phyloP scores from a whole-genome alignment of 2,329 filamentous ascomycete genomes.

The Elsinoe fawcettii region DNA sequence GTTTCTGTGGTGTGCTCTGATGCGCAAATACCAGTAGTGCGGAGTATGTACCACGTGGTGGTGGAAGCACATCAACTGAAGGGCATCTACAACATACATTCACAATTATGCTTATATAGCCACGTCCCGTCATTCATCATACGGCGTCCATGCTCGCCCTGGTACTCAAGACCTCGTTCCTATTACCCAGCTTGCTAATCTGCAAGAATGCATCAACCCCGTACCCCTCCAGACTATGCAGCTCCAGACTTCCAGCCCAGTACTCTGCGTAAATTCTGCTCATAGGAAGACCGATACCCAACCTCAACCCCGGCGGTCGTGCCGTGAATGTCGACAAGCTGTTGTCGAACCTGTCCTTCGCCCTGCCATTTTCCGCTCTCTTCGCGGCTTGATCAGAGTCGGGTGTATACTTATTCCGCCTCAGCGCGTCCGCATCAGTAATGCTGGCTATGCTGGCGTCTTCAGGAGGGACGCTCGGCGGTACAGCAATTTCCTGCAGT shows the following conservation, averaged over 20 bases:
- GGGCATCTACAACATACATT: neutral
- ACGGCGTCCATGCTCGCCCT: conserved; percentile 46
- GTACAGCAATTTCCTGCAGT: conserved; percentile 68
- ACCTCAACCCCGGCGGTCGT: conserved; percentile 73
- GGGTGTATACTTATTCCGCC: conserved; percentile 16
- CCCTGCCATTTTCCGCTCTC: neutral
- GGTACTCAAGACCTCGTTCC: conserved; percentile 82
- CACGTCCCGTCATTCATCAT: conserved; percentile 18
- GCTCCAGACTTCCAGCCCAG: conserved; percentile 85
- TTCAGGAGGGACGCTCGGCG: conserved; percentile 10
- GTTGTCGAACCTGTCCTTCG: conserved; percentile 39
- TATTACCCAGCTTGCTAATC: conserved; percentile 93
- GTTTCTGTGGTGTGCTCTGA: too few relatives aligned
- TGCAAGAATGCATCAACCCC: conserved; percentile 93
- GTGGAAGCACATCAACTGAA: too few relatives aligned
- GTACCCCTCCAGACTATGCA: conserved; percentile 91
- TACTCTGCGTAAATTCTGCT: conserved; percentile 95
- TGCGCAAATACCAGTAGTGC: too few relatives aligned
- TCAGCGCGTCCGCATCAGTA: neutral
- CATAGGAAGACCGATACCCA: conserved; percentile 90
- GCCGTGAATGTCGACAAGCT: conserved; percentile 75
- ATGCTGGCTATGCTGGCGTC: neutral
- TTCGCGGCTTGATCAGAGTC: neutral
- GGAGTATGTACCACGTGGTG: too few relatives aligned
- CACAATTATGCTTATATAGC: neutral